Evolutionary conservation across 1,284 basidiomycete genomes (phyloP), one percentile per base, ranked within the genome.

Genomic region (Ustilago trichophora): DNA sequence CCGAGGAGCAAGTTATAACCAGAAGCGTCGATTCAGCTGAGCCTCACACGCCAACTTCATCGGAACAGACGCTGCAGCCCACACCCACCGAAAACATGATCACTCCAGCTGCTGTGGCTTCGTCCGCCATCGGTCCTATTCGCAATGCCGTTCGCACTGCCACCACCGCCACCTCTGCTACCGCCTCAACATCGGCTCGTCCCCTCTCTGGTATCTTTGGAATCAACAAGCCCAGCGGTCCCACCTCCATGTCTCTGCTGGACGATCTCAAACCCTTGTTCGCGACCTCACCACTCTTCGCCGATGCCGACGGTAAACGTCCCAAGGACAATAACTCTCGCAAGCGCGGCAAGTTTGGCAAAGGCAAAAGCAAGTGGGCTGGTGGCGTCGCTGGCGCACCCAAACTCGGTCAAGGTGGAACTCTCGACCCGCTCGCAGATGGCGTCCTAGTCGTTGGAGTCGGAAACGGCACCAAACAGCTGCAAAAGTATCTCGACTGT

Each of bases 381-480:
- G 71, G 71, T 16, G 58, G 51, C n/a, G 51, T 65, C 16, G 45
- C 51, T 24, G 60, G 63, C 15, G 72, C 75, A 10, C 79, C 78
- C 41, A 95, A 95, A 82, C 86, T 94, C 40, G 93, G 93, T 2
- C 92, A 94, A 82, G 92, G 92, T 38, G 93, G 93, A 15, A 99
- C 96, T 3, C 84, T 99, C 38, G 96, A 99, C 84, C 96, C 96
- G 11, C 85, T 98, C 16, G 96, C 96, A n/a, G 90, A 93, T 79
- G 93, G 93, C 40, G 92, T 95, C 18, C 58, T 70, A 32, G 94
- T 98, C 41, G 85, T 99, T 46, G 96, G 93, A 35, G 85, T 98
- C 25, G 91, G 91, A 24, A 90, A 88, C 77, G 95, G 89, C 15
- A 98, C 96, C 2, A 98, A 97, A 83, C 88, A 89, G 66, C 85